Evolutionary conservation across 805 yeast genomes (phyloP), one percentile per base, ranked within the genome.

Genomic region (Diddensiella santjacobensis): DNA sequence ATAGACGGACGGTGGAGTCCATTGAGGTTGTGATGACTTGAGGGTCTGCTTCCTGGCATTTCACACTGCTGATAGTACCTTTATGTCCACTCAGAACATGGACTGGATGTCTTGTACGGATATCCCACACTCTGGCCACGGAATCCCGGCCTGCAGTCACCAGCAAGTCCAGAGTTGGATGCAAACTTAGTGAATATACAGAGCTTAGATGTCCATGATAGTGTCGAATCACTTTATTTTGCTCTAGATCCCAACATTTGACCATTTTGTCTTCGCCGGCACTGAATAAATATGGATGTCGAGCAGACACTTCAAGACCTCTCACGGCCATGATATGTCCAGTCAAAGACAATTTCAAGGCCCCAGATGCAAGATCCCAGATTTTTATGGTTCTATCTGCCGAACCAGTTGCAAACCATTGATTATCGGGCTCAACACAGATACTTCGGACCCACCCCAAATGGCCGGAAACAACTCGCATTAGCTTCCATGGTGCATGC

Each of bases 141-240:
- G 87, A 75, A 64, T 93, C 99, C 50, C 96, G 71, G 18, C 97
- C 95, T 3, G 89, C 99, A 2, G 95, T 84, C 5, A 84, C 87
- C 11, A 89, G 66, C 4, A 91, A 68, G 57, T 90, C 95, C 22
- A 90, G 67, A 2, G 88, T 87, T 0, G 98, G 98, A 63, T 91
- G 98, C 13, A 89, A 63, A 49, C 82, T 91, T 38, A 90, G 72
- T 0, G 95, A 74, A 60, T 87, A 88, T 1, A 93, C 87, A 3
- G 96, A 95, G 24, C 95, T 87, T 22, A 87, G 72, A 68, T 93
- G 99, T 2, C 99, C 99, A 67, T 90, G 95, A 65, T 87, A 93
- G 58, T 89, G 88, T 48, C 97, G 71, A 3, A 89, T 78, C 1
- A 87, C 80, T 56, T 79, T 79, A 58, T 90, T 87, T 59, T 81